A percentile compares a stretch with the other conserved stretches of the same genome.
These are phyloP conservation scores for Podospora pseudocomata DNA, from an alignment of 495 filamentous ascomycete genomes.

Conservation along the genomic window DNA sequence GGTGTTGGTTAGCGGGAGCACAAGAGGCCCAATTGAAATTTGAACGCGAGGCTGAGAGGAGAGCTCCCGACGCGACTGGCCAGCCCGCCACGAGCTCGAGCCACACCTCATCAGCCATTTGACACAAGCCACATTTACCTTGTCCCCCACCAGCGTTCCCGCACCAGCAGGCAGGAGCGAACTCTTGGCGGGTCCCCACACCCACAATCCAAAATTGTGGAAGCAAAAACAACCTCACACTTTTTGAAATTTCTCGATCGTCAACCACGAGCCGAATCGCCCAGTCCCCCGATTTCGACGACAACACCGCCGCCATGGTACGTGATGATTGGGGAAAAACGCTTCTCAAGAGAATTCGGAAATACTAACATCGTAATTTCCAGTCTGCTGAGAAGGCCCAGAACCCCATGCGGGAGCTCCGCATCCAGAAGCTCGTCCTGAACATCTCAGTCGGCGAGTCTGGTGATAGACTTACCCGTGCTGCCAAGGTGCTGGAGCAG, in stretches of 20 bases:
- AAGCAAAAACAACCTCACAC: slow-evolving; percentile 27
- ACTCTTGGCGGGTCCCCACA: slow-evolving; percentile 18
- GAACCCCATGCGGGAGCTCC: slow-evolving; percentile 99
- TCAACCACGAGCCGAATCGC: slow-evolving; percentile 17
- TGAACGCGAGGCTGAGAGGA: slow-evolving; percentile 34
- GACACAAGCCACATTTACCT: slow-evolving; percentile 21
- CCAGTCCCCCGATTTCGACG: slow-evolving; percentile 23
- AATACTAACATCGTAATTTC: slow-evolving; percentile 31
- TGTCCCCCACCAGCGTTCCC: slow-evolving; percentile 29
- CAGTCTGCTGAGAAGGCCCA: slow-evolving; percentile 65
- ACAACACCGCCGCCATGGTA: slow-evolving; percentile 34
- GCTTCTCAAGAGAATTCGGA: not conserved
- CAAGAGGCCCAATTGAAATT: slow-evolving; percentile 21
- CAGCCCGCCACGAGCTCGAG: slow-evolving; percentile 24
- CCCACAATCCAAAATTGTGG: slow-evolving; percentile 32
- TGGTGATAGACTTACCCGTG: slow-evolving; percentile 99
- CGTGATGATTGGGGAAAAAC: not conserved
- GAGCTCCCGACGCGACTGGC: slow-evolving; percentile 14
- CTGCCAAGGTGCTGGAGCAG: slow-evolving; percentile 99
- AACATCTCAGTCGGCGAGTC: slow-evolving; percentile 99
- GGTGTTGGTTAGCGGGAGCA: slow-evolving; percentile 28
- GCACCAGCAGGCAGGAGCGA: slow-evolving; percentile 6
- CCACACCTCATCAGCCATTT: slow-evolving; percentile 4
- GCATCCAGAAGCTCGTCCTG: slow-evolving; percentile 99
- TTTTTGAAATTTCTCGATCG: slow-evolving; percentile 20